Evolutionary conservation across 176 grass and related monocot genomes (phyloP).

Genomic region (Tillandsia leiboldiana): DNA sequence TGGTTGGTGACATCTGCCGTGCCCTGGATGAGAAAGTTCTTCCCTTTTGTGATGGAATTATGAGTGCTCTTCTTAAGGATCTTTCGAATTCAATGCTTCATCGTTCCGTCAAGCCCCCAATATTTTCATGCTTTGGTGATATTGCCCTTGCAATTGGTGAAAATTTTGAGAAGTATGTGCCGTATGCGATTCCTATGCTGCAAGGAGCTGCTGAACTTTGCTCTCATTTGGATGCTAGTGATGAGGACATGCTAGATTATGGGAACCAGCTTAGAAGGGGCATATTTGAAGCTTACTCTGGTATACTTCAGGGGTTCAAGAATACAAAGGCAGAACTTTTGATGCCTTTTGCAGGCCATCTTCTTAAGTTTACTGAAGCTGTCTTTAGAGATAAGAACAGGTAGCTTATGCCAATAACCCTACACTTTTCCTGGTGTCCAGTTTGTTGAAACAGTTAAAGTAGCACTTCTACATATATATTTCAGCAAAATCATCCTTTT

Average conservation of each 20-base stretch:
- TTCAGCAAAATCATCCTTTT: too few relatives aligned
- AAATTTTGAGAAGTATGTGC: constrained; percentile 79
- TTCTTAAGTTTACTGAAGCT: constrained; percentile 75
- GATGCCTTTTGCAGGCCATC: constrained; percentile 55
- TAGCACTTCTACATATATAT: too few relatives aligned
- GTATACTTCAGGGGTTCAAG: constrained; percentile 86
- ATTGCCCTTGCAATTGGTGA: constrained; percentile 86
- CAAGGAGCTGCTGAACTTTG: constrained; percentile 68
- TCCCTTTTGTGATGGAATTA: constrained; percentile 77
- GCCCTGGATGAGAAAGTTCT: constrained; percentile 78
- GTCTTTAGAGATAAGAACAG: constrained; percentile 55
- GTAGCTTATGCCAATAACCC: constrained; percentile 17
- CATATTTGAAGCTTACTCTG: constrained; percentile 86
- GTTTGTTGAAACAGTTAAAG: too few relatives aligned
- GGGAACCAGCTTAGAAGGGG: constrained; percentile 68
- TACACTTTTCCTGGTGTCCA: not conserved
- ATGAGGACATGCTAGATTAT: constrained; percentile 83
- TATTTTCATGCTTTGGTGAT: constrained; percentile 87
- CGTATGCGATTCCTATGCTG: constrained; percentile 74
- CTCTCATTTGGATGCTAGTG: constrained; percentile 47
- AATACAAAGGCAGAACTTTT: constrained; percentile 60
- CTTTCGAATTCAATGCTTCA: constrained; percentile 69
- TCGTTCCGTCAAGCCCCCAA: constrained; percentile 65
- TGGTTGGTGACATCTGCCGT: constrained; percentile 80
- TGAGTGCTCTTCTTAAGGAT: constrained; percentile 82